Base-by-base conservation (phyloP, 768 basidiomycete species). In the Auricularia sp. region DNA sequence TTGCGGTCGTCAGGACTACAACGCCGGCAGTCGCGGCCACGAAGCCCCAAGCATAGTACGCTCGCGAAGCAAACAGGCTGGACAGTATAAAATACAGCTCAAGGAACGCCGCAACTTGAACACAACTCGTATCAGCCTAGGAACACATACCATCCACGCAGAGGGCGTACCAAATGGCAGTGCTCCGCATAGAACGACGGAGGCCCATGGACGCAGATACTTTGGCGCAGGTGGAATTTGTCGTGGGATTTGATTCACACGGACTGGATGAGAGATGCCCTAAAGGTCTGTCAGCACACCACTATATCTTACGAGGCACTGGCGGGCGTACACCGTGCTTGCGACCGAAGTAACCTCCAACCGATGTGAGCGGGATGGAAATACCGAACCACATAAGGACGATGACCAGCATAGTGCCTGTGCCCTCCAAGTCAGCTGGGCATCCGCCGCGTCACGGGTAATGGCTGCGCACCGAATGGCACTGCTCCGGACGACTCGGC, bases 21-120 rank as follows among this genome's bases (percentile, higher is more conserved):
- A 98, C 85, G 14, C 83, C 82, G 62, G 89, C 89, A 0, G 94
- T 95, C 63, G 98, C 77, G 34, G 93, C 90, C 54, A 98, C 76
- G 78, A 98, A 98, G 16, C 96, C 96, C 73, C 98, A 98, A 11
- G 96, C 96, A 73, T 97, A 98, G 77, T 94, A 96, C 56, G 89
- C 90, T 39, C 92, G 83, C 10, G 92, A 89, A 29, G 94, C 94
- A 70, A 97, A 98, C 34, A 98, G 80, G 70, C 88, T 90, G 13
- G 93, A 92, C 65, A 98, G 80, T 54, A 96, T 85, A 72, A 94
- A 97, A 75, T 93, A 97, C 11, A 97, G 77, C 74, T 98, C 96
- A 67, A 98, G 91, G 70, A 97, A 98, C 3, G 92, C 94, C 59
- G 96, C 95, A 63, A 93, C 90, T 92, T 65, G n/a, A 63, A 21